These are phyloP conservation scores for Posidonia oceanica DNA, from an alignment of 116 monocot species.

Conservation along the genomic window DNA sequence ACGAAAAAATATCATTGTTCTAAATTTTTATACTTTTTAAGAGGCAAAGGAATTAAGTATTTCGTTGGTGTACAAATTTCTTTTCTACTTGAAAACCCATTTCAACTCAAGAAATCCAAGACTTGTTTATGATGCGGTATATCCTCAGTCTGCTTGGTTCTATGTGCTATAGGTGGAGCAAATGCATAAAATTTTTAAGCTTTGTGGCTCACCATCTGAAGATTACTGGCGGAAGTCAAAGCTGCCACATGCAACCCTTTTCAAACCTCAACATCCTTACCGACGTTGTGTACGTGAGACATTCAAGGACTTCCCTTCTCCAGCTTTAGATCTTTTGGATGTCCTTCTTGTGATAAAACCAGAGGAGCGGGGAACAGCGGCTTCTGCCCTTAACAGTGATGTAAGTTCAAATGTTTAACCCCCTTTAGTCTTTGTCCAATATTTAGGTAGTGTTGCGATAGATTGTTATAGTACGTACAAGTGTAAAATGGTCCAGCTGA, in stretches of 20 bases:
- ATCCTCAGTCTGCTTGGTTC: no score
- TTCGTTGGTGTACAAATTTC: no score
- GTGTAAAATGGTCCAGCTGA: no score
- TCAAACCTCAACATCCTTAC: slow-evolving; percentile 62
- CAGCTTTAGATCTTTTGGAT: slow-evolving; percentile 60
- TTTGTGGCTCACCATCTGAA: slow-evolving; percentile 72
- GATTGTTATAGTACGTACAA: no score
- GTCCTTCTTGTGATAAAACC: slow-evolving; percentile 63
- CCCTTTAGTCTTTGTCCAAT: not conserved
- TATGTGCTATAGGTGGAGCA: slow-evolving; percentile 50
- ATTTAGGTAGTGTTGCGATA: not conserved
- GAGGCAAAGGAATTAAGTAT: no score
- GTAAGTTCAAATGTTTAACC: slow-evolving; percentile 19
- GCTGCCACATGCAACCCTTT: slow-evolving; percentile 54
- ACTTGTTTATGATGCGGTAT: no score
- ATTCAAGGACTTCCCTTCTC: slow-evolving; percentile 53
- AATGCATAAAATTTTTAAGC: slow-evolving; percentile 77
- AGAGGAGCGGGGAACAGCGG: slow-evolving; percentile 52
- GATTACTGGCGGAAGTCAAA: slow-evolving; percentile 53
- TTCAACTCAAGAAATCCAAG: no score
- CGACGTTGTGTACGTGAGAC: slow-evolving; percentile 43
- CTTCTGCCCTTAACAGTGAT: slow-evolving; percentile 63
- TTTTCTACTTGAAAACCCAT: no score
- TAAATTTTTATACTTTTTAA: no score
- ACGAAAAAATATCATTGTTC: no score